Evolutionary conservation across 345 rosid species (phyloP), one percentile per base, ranked within the genome.

Genomic region (Aquilaria yunnanensis): DNA sequence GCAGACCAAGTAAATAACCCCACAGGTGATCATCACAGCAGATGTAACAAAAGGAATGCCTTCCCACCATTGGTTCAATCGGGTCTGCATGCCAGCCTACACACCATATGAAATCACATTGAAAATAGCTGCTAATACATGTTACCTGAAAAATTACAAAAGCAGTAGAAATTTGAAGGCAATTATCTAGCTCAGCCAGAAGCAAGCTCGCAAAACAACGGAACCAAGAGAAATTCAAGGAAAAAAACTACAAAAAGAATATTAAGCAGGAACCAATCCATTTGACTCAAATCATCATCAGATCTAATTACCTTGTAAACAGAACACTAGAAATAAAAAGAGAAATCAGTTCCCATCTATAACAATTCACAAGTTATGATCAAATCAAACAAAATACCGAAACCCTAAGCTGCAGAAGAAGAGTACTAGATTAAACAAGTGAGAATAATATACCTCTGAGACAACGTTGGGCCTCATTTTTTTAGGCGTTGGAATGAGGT

Each of bases 51-150:
- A 90, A 0, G 99, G 97, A 66, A 94, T 83, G 51, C 84, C 74
- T 51, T 88, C 92, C 97, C 99, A 90, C 96, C 92, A 94, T 61
- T 94, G 96, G 50, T 81, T 72, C 51, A 67, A 69, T 70, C 95
- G 75, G 37, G 97, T 88, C 48, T 81, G 85, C 59, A 93, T 50
- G n/a, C 97, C 87, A 10, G 94, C 96, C 98, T 93, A 81, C 13
- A 54, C 51, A 48, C 54, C 67, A 68, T 37, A 37, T 37, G 43
- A 5, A 45, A 67, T 47, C 56, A 57, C 12, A 55, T 57, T 60
- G 30, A 12, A 29, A 47, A 49, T 11, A 1, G 45, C 47, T 16
- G 9, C 56, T 51, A 66, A 48, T 58, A 51, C 29, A 14, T 30
- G 12, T 54, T 33, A 43, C 34, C 34, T 50, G n/a, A 34, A 64